phyloP scores from a whole-genome alignment of 2,329 filamentous ascomycete genomes.

The Ophiostoma perfectum region DNA sequence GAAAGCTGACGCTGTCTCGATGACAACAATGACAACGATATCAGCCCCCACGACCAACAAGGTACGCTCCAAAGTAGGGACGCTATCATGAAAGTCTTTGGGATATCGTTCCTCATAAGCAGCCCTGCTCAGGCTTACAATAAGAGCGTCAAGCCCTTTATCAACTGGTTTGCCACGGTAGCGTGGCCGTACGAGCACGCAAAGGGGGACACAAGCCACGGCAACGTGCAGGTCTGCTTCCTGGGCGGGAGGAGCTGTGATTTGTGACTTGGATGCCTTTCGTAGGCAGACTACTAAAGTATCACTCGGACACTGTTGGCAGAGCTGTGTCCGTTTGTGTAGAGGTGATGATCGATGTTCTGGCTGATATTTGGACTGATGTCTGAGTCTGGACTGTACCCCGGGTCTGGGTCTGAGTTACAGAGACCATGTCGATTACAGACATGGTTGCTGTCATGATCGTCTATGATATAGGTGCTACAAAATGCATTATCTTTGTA shows the following conservation, averaged over 20 bases:
- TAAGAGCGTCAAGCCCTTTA: background rate
- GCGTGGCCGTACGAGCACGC: conserved; percentile 30
- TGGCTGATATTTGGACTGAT: too few relatives aligned
- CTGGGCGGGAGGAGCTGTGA: background rate
- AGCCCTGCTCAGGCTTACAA: background rate
- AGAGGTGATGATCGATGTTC: too few relatives aligned
- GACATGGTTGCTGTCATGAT: background rate
- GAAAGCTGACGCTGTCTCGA: background rate
- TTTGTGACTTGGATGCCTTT: too few relatives aligned
- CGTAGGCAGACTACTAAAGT: too few relatives aligned
- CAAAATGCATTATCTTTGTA: too few relatives aligned
- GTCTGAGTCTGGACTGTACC: background rate
- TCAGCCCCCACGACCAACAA: background rate
- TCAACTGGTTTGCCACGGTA: conserved; percentile 30
- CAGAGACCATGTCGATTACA: background rate
- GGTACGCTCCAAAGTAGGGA: background rate
- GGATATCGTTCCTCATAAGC: background rate
- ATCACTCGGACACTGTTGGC: too few relatives aligned
- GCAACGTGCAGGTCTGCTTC: conserved; percentile 24
- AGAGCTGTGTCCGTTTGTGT: too few relatives aligned
- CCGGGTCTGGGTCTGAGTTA: background rate
- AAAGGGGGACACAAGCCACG: conserved; percentile 25
- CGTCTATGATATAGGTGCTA: background rate
- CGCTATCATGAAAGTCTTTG: background rate
- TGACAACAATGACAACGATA: background rate